These are phyloP conservation scores for Filosporella fistucella DNA, from an alignment of 495 filamentous ascomycete genomes.

Conservation along the genomic window DNA sequence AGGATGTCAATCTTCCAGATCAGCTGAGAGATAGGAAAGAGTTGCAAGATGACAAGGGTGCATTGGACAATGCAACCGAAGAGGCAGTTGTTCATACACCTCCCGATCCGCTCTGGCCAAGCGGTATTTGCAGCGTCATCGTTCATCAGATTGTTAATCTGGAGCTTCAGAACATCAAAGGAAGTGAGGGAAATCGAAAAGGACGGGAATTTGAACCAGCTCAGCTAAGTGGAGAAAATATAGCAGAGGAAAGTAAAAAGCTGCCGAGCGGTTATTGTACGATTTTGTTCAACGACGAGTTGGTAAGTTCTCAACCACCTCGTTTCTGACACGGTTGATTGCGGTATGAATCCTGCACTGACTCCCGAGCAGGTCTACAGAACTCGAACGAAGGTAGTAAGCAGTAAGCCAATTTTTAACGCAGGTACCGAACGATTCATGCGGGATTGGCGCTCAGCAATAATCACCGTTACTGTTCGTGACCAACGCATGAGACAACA, in stretches of 20 bases:
- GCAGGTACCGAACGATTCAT: conserved; percentile 92
- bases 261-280: conserved; percentile 90
- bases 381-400: conserved; percentile 85
- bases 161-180: conserved; percentile 76
- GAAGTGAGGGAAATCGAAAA: conserved; percentile 62
- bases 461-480: conserved; percentile 82
- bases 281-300: conserved; percentile 80
- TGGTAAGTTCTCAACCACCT: conserved; percentile 48
- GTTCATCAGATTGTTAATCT: conserved; percentile 95
- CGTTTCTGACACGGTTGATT: no score
- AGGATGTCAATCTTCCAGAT: conserved; percentile 69
- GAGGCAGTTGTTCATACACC: conserved; percentile 86
- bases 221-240: conserved; percentile 76
- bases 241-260: conserved; percentile 71
- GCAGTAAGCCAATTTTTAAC: conserved; percentile 93
- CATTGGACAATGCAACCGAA: conserved; percentile 68
- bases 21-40: conserved; percentile 66
- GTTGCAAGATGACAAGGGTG: conserved; percentile 85
- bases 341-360: not conserved
- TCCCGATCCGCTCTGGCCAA: conserved; percentile 91
- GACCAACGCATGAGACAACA: conserved; percentile 87
- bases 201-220: conserved; percentile 88
- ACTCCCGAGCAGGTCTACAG: conserved; percentile 54
- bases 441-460: conserved; percentile 86
- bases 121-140: conserved; percentile 75